Base-by-base conservation (phyloP, 352 stramenopile genomes). In the Phytophthora agathidicida region DNA sequence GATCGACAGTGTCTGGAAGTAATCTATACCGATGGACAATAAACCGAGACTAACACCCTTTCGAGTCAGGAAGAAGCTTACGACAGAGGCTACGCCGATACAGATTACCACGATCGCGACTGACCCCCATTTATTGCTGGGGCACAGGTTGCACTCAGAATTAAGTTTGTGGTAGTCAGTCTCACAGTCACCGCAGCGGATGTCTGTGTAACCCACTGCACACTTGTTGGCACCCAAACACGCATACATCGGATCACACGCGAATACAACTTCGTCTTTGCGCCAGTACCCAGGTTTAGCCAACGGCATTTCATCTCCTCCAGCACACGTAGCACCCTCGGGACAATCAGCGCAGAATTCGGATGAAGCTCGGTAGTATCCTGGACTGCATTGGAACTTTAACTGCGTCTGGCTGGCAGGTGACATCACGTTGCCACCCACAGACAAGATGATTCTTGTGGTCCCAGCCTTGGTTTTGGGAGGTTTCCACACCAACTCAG, bases 1-100 rank as follows among this genome's bases (percentile, higher is more conserved):
- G 37, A 96, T 86, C 7, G 83, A 82, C 1, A 96, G 61, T 16
- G 92, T 90, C 66, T 96, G 87, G 32, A 94, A 83, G 77, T 93
- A 96, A 58, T 96, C 87, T 22, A 95, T 77, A 17, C 81, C 86
- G 37, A 96, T 93, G 1, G 80, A 87, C 3, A 96, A 36, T 7
- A 95, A 57, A 1, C 79, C 82, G 4, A 93, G 67, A 51, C 77
- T 89, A 35, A 93, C 75, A 41, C 81, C 76, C 31, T 83, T 83
- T 26, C 71, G 71, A 5, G 66, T 86, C 8, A 90, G 68, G 20
- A 88, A 17, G 52, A 82, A 86, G 26, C 70, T 83, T 26, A 90
- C 62, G n/a, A 85, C 60, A 0, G 61, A 68, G 19, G 69, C 77
- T 7, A 79, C 53, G n/a, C 68, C 31, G 4, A 89, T 75, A 23